Conservation (phyloP, 305 asterid genomes). For the Fraxinus ornus region DNA sequence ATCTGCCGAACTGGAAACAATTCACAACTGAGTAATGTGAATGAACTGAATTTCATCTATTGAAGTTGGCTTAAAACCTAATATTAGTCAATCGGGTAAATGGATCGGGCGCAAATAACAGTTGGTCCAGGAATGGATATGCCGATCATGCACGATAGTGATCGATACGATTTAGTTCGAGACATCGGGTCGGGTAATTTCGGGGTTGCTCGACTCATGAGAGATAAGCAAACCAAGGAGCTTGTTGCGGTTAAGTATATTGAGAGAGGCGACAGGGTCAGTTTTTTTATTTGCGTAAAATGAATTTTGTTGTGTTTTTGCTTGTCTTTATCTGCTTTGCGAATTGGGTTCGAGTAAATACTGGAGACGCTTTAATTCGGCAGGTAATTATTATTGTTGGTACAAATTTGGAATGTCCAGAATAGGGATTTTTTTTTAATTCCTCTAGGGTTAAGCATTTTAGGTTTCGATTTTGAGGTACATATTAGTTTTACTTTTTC, state of each 20-base stretch:
- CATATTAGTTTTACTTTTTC: slow-evolving; percentile 14
- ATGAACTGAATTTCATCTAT: slow-evolving; percentile 20
- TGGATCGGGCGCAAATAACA: slow-evolving; percentile 47
- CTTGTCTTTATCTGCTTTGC: neutral
- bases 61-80: slow-evolving; percentile 9
- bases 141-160: slow-evolving; percentile 89
- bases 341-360: neutral
- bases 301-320: neutral
- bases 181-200: slow-evolving; percentile 89
- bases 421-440: neutral
- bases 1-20: slow-evolving; percentile 26
- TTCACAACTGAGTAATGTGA: slow-evolving; percentile 18
- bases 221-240: slow-evolving; percentile 77
- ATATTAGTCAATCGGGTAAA: slow-evolving; percentile 10
- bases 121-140: slow-evolving; percentile 47
- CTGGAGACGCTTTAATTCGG: slow-evolving; percentile 14
- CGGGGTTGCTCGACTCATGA: slow-evolving; percentile 82
- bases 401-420: slow-evolving; percentile 33
- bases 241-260: slow-evolving; percentile 86
- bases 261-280: slow-evolving; percentile 81
- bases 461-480: slow-evolving; percentile 9
- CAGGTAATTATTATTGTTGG: slow-evolving; percentile 24
- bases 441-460: neutral
- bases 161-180: slow-evolving; percentile 74
- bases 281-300: slow-evolving; percentile 3